These are phyloP conservation scores for Teunomyces pallodes DNA, from an alignment of 805 yeast species.

Conservation along the genomic window DNA sequence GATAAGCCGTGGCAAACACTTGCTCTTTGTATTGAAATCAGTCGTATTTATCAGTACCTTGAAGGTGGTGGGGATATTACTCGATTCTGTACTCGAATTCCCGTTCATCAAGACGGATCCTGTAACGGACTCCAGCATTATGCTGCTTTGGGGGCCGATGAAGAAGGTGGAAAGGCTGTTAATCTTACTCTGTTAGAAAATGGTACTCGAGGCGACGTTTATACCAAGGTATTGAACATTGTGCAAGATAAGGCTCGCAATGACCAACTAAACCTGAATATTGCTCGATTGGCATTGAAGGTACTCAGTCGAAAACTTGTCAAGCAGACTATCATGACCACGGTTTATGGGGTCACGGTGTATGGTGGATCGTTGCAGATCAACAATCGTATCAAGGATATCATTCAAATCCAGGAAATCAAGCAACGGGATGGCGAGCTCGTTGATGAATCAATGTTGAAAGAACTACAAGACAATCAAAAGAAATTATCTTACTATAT, in stretches of 20 bases:
- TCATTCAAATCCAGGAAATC: conserved; percentile 14
- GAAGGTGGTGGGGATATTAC: conserved; percentile 17
- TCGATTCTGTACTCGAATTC: conserved; percentile 27
- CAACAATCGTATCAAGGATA: conserved; percentile 18
- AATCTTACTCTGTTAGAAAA: conserved; percentile 26
- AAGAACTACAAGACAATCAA: background rate
- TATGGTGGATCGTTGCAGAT: conserved; percentile 38
- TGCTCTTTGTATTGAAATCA: conserved; percentile 33
- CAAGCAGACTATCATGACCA: conserved; percentile 45
- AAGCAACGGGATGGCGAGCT: conserved; percentile 2
- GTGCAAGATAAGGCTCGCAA: conserved; percentile 15
- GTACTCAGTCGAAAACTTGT: conserved; percentile 26
- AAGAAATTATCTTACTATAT: conserved; percentile 14
- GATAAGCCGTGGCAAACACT: conserved; percentile 42
- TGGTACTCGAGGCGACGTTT: conserved; percentile 29
- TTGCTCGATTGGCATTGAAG: background rate
- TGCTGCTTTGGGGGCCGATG: conserved; percentile 41
- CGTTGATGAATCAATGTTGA: background rate
- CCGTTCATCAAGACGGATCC: conserved; percentile 44
- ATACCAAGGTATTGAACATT: conserved; percentile 27
- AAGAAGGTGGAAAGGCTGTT: conserved; percentile 37
- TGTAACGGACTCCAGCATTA: conserved; percentile 48
- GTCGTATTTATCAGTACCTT: conserved; percentile 13
- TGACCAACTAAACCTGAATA: background rate
- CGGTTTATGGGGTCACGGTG: conserved; percentile 43